Evolutionary conservation across 2,329 filamentous ascomycete genomes (phyloP).

Genomic region (Phyllosticta capitalensis): DNA sequence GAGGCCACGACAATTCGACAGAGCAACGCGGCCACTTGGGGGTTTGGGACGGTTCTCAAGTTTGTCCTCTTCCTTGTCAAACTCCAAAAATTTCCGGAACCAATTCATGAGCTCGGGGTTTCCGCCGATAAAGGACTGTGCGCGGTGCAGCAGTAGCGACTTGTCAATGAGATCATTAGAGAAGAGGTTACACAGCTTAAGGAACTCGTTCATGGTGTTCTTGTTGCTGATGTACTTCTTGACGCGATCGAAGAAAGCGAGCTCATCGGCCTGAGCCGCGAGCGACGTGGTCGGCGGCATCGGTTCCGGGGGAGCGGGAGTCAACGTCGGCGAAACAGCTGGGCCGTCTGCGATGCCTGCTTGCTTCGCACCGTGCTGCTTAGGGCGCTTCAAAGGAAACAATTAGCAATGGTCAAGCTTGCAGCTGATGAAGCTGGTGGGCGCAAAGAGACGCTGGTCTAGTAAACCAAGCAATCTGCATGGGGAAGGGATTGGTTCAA

Average conservation of each 20-base stretch:
- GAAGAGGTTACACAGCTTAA: slow-evolving; percentile 94
- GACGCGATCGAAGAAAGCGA: slow-evolving; percentile 89
- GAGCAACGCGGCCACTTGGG: slow-evolving; percentile 72
- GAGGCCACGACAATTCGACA: slow-evolving; percentile 91
- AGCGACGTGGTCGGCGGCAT: slow-evolving; percentile 65
- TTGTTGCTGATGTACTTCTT: slow-evolving; percentile 96
- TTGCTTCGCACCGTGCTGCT: slow-evolving; percentile 51
- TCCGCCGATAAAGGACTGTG: slow-evolving; percentile 73
- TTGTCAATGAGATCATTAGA: slow-evolving; percentile 87
- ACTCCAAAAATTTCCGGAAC: slow-evolving; percentile 76
- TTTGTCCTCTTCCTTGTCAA: slow-evolving; percentile 49
- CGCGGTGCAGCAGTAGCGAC: slow-evolving; percentile 71
- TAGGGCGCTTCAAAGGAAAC: slow-evolving; percentile 51
- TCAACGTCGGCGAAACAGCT: slow-evolving; percentile 73
- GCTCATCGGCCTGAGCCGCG: slow-evolving; percentile 72
- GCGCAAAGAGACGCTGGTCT: background rate
- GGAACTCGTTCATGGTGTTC: slow-evolving; percentile 84
- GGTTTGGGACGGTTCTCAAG: slow-evolving; percentile 68
- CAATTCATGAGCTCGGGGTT: slow-evolving; percentile 82
- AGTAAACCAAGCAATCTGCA: background rate
- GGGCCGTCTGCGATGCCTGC: slow-evolving; percentile 47
- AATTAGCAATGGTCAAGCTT: background rate
- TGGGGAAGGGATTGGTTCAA: background rate
- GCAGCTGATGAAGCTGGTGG: too few relatives aligned
- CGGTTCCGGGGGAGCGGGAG: slow-evolving; percentile 79